phyloP scores from a whole-genome alignment of 1,139 yeast genomes.

The Williopsis jadinii region DNA sequence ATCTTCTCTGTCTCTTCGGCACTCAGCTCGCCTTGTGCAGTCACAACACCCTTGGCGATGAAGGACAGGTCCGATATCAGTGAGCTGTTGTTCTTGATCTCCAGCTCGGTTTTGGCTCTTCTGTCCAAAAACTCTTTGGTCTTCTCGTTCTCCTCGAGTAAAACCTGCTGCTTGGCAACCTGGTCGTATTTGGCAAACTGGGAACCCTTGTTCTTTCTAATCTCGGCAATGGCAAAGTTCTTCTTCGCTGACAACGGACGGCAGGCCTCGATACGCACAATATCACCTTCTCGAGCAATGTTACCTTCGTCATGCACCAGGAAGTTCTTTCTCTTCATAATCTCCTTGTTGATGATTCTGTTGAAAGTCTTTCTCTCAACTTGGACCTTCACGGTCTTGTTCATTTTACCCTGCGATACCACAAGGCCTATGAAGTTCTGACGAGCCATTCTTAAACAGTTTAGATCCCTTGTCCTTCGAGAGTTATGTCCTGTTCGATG shows the following conservation, averaged over 20 bases:
- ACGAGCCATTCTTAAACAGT: conserved; percentile 53
- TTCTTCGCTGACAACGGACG: conserved; percentile 81
- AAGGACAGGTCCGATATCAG: conserved; percentile 42
- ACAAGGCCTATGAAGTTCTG: conserved; percentile 91
- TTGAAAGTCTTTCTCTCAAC: conserved; percentile 69
- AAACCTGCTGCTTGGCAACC: conserved; percentile 62
- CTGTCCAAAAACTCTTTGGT: conserved; percentile 42
- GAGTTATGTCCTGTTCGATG: not conserved
- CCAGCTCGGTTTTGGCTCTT: conserved; percentile 33
- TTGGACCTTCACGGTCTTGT: conserved; percentile 90
- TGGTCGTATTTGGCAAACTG: conserved; percentile 78
- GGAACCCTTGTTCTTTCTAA: conserved; percentile 82
- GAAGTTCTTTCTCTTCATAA: conserved; percentile 73
- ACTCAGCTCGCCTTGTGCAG: conserved; percentile 28
- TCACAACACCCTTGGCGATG: conserved; percentile 36
- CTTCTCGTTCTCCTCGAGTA: conserved; percentile 50
- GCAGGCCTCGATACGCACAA: conserved; percentile 87
- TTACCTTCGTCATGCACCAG: conserved; percentile 92
- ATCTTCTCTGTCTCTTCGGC: conserved; percentile 35
- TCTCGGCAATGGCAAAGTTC: conserved; percentile 90
- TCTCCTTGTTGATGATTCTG: conserved; percentile 65
- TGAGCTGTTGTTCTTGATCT: conserved; percentile 29
- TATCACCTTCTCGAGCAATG: conserved; percentile 89
- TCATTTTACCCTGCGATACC: conserved; percentile 92
- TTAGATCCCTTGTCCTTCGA: not conserved